Base-by-base conservation (phyloP, 2,329 filamentous ascomycete genomes). In the Aspergillus eucalypticola region DNA sequence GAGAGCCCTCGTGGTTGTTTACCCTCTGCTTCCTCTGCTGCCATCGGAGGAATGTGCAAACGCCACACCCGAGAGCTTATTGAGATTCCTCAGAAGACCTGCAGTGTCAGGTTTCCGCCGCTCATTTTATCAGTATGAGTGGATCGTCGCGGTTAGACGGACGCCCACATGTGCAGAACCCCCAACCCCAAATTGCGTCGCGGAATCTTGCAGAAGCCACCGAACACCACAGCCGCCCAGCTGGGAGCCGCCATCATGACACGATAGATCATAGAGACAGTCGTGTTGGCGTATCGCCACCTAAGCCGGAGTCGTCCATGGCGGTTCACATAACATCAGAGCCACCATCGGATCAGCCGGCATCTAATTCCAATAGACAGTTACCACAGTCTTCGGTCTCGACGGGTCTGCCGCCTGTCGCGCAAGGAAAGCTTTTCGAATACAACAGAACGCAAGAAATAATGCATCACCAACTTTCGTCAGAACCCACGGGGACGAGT, bases 101-200 rank as follows among this genome's bases (percentile, higher is more conserved):
- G 41, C 19, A 44, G 41, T 44, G 41, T 44, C 49, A 35, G 48
- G 42, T 42, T 35, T 60, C 46, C 19, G 50, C 52, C 48, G 19
- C 52, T 39, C 21, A 23, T 54, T 48, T 41, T 10, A 46, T 46
- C 58, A 61, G 29, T 21, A 64, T 61, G 60, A 57, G 59, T 54
- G 55, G 56, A 57, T 58, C 58, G 49, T 55, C 58, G 55, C 58
- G 55, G 23, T 21, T 62, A 35, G 62, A 65, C 60, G 56, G 60
- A 29, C 52, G 60, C 25, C 64, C 67, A 53, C 62, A 62, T 49
- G 60, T 65, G 54, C 67, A 67, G 49, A 63, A 56, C 8, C 54
- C 65, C 15, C 62, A 66, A 10, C 66, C 67, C 52, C 69, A 62
- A 48, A 55, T 66, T 50, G 62, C 67, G 61, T 58, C 62, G 48